Conservation (phyloP, 192 early-diverging fungal species). For the Gonapodya prolifera region DNA sequence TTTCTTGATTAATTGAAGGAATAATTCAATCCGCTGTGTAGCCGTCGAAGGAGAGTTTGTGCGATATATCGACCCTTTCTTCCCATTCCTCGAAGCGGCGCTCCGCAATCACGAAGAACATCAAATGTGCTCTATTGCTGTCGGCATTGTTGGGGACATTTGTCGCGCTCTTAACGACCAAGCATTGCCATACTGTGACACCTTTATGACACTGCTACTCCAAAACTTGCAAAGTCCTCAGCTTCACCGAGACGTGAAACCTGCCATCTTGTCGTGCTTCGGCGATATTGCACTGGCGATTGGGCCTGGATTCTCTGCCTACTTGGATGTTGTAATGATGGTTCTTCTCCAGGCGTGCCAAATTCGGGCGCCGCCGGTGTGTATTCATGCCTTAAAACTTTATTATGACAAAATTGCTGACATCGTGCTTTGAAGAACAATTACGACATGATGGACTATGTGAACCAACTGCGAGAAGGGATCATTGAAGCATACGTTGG, state of each 20-base stretch:
- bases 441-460: conserved; percentile 77
- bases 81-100: conserved; percentile 64
- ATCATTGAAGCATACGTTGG: conserved; percentile 94
- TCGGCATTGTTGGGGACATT: conserved; percentile 96
- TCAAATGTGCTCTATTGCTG: conserved; percentile 73
- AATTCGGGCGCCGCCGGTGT: conserved; percentile 5
- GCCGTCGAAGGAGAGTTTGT: conserved; percentile 76
- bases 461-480: conserved; percentile 68
- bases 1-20: conserved; percentile 1
- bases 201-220: conserved; percentile 74
- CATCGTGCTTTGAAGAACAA: conserved; percentile 23
- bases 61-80: conserved; percentile 79
- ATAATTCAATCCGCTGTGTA: conserved; percentile 10
- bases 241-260: conserved; percentile 78
- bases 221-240: conserved; percentile 62
- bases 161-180: conserved; percentile 70
- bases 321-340: conserved; percentile 69
- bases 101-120: conserved; percentile 85
- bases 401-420: conserved; percentile 12
- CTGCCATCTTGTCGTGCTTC: conserved; percentile 86
- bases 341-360: conserved; percentile 68
- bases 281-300: conserved; percentile 97
- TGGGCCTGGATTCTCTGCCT: conserved; percentile 68
- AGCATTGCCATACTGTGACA: conserved; percentile 66
- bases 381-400: not conserved